Base-by-base conservation (phyloP, 441 rosid genomes). In the Euphorbia schlechtendalii region DNA sequence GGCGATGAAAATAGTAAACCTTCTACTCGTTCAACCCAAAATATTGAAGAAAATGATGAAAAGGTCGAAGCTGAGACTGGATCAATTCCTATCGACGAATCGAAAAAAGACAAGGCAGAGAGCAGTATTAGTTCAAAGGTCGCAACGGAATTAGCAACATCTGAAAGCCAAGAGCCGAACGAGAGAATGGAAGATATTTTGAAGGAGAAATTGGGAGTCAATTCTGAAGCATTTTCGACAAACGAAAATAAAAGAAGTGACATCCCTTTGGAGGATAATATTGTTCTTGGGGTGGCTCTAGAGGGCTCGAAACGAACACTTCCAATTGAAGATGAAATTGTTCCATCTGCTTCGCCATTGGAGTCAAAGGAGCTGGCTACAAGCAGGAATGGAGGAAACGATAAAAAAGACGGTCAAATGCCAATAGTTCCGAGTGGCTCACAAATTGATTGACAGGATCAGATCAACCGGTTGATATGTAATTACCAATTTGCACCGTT, bases 241-340 rank as follows among this genome's bases (percentile, higher is more conserved):
- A 30, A 32, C 28, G 18, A 11, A 5, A 63, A 5, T 9, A 66
- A 59, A 64, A 61, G 25, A 48, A 27, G 55, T 28, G 79, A 49
- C 25, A 70, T 14, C 4, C 57, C 71, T 40, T 3, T 90, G 78
- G 92, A 84, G 73, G 97, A 93, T 60, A 93, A 90, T 68, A 83
- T 93, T 62, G 85, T 93, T 72, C 94, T 93, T 12, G 96, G 88
- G 2, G 98, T 93, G 45, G 97, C 96, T 5, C 61, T 93, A 60
- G 97, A 93, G 58, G 95, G 97, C 56, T 84, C 94, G 5, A 90
- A 90, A 71, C 78, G 92, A 38, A 90, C 92, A 28, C 92, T 93
- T 48, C 97, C 91, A 0, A 88, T 90, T 18, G 98, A 90, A 55
- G 97, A 86, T 69, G 92, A 85, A 63, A 65, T 27, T 17, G 69